Evolutionary conservation across 2,329 filamentous ascomycete genomes (phyloP).

Genomic region (Talaromyces albobiverticillius): DNA sequence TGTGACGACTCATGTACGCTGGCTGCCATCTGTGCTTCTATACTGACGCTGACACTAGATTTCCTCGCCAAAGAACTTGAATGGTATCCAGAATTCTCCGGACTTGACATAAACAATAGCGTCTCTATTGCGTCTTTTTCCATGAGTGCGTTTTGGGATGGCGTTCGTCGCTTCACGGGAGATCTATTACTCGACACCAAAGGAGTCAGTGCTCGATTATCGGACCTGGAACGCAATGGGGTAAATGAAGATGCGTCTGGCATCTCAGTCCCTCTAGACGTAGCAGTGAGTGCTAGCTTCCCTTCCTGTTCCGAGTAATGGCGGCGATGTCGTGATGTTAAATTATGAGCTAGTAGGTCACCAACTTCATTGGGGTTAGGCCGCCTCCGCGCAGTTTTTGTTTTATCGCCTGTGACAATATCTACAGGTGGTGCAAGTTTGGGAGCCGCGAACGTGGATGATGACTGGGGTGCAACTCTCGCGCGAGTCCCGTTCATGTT

Average conservation of each 20-base stretch:
- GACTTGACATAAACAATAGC: conserved; percentile 50
- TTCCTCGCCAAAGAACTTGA: conserved; percentile 31
- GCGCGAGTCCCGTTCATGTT: conserved; percentile 4
- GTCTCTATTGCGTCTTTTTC: conserved; percentile 53
- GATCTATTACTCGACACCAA: conserved; percentile 1
- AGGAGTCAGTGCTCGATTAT: conserved; percentile 20
- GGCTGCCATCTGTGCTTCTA: conserved; percentile 24
- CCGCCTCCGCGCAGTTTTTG: conserved; percentile 31
- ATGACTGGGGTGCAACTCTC: conserved; percentile 3
- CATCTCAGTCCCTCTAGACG: conserved; percentile 17
- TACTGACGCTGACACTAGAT: conserved; percentile 20
- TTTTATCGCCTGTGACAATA: conserved; percentile 32
- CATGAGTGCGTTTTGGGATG: conserved; percentile 45
- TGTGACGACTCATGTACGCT: conserved; percentile 21
- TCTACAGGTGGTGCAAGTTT: conserved; percentile 45
- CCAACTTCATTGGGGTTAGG: conserved; percentile 34
- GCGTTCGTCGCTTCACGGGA: conserved; percentile 27
- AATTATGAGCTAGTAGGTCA: conserved; percentile 18
- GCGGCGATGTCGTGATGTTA: conserved; percentile 28
- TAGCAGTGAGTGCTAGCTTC: conserved; percentile 18
- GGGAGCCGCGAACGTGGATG: conserved; percentile 21
- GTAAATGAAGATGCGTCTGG: conserved; percentile 32
- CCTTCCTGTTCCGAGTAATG: conserved; percentile 32
- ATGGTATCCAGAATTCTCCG: conserved; percentile 45
- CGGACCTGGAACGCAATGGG: conserved; percentile 18